phyloP scores from a whole-genome alignment of 805 yeast species.

The Sugiyamaella americana region DNA sequence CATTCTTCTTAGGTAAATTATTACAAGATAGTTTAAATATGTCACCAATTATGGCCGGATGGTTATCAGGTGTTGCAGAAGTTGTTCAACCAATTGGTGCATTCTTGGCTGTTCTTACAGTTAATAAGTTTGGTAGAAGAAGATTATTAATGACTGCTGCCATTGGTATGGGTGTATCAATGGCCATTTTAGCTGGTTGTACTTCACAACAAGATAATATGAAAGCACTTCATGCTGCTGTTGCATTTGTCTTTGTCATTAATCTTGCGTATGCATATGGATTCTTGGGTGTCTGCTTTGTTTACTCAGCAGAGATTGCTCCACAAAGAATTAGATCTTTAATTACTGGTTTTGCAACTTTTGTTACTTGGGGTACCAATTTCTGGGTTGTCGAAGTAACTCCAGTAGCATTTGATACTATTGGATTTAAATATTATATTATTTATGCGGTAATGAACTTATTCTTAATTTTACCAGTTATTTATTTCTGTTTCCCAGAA shows the following conservation, averaged over 20 bases:
- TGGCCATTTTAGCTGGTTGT: slow-evolving; percentile 21
- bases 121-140: not conserved
- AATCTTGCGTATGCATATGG: slow-evolving; percentile 2
- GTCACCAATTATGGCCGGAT: not conserved
- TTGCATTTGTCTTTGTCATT: slow-evolving; percentile 8
- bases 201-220: slow-evolving; percentile 7
- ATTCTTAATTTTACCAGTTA: slow-evolving; percentile 38
- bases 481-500: slow-evolving; percentile 37
- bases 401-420: slow-evolving; percentile 37
- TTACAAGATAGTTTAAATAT: slow-evolving; percentile 49
- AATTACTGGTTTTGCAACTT: slow-evolving; percentile 31
- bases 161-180: slow-evolving; percentile 5
- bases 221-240: slow-evolving; percentile 29
- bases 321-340: slow-evolving; percentile 35
- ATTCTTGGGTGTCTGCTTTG: slow-evolving; percentile 6
- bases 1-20: slow-evolving; percentile 45
- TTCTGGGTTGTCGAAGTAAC: slow-evolving; percentile 32
- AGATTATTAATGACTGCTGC: not conserved
- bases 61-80: not conserved
- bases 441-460: slow-evolving; percentile 23
- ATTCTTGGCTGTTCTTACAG: not conserved
- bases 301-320: slow-evolving; percentile 22
- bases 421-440: slow-evolving; percentile 42
- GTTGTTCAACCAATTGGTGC: not conserved
- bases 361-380: slow-evolving; percentile 5